These are phyloP conservation scores for Leccinum subrobustum DNA, from an alignment of 1,284 basidiomycete species.

Conservation along the genomic window DNA sequence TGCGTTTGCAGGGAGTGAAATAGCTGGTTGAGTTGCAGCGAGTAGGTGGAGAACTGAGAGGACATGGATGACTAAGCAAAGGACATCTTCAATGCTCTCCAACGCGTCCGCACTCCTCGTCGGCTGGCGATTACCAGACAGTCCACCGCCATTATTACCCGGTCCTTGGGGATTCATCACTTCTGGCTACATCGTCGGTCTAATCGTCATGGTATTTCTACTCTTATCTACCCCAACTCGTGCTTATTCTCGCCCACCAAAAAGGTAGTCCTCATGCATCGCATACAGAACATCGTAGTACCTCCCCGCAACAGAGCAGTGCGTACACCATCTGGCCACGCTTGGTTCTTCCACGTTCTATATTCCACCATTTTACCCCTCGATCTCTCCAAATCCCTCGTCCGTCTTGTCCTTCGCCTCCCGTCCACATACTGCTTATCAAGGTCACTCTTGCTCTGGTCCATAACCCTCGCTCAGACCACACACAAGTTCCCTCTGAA, in stretches of 20 bases:
- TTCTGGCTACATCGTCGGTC: constrained; percentile 63
- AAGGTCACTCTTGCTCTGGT: constrained; percentile 56
- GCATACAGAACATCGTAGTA: constrained; percentile 73
- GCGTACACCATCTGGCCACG: constrained; percentile 16
- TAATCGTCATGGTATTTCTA: constrained; percentile 56
- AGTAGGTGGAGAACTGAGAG: constrained; percentile 23
- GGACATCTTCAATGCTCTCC: neutral
- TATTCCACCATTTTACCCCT: constrained; percentile 54
- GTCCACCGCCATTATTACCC: constrained; percentile 36
- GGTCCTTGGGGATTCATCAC: constrained; percentile 69
- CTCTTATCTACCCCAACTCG: neutral
- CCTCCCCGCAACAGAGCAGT: constrained; percentile 50
- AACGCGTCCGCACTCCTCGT: neutral
- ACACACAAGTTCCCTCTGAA: constrained; percentile 40
- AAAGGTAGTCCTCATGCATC: constrained; percentile 65
- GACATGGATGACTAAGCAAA: constrained; percentile 25
- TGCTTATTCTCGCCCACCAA: neutral
- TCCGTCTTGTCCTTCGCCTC: constrained; percentile 57
- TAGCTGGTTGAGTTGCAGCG: constrained; percentile 40
- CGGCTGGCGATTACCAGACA: constrained; percentile 2
- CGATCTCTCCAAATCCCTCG: constrained; percentile 55
- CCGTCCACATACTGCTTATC: constrained; percentile 61
- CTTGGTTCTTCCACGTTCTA: constrained; percentile 32
- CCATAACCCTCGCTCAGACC: constrained; percentile 55
- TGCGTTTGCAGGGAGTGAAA: constrained; percentile 33